A percentile compares a stretch with the other conserved stretches of the same genome.
These are phyloP conservation scores for Rhodotorula sp. DNA, from an alignment of 1,284 basidiomycete species.

Conservation along the genomic window DNA sequence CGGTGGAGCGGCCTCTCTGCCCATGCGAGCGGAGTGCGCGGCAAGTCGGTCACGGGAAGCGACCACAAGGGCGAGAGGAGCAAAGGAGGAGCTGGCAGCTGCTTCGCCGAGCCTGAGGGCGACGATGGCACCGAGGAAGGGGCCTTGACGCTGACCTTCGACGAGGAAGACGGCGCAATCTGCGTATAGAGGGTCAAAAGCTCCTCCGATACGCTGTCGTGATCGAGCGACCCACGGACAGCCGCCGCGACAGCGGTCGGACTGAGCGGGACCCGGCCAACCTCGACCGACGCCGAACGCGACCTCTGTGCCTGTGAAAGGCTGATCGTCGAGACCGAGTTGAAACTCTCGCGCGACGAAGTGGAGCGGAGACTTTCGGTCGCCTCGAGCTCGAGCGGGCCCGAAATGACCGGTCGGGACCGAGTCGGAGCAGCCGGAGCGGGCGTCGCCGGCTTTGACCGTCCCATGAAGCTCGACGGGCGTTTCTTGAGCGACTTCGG, in stretches of 20 bases:
- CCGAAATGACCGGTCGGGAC: conserved; percentile 23
- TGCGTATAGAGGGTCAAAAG: not conserved
- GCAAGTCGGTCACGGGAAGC: not conserved
- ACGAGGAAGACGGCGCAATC: not conserved
- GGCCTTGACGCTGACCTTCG: too few species aligned
- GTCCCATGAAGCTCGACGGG: conserved; percentile 13
- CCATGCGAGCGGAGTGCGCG: not conserved
- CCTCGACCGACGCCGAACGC: not conserved
- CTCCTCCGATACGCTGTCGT: not conserved
- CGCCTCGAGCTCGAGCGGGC: conserved; percentile 22
- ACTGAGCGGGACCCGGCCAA: not conserved
- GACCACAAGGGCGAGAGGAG: not conserved
- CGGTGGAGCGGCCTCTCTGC: not conserved
- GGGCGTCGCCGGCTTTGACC: not conserved
- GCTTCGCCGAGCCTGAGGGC: not conserved
- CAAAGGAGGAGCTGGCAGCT: not conserved
- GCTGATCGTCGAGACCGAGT: not conserved
- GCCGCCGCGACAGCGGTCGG: not conserved
- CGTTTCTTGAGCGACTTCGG: not conserved
- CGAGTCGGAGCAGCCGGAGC: not conserved
- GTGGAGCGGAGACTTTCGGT: not conserved
- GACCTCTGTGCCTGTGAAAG: not conserved
- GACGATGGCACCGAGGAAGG: not conserved
- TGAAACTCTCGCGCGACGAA: not conserved
- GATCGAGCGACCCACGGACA: not conserved